Base-by-base conservation (phyloP, 441 rosid genomes). In the Omphalea diandra region DNA sequence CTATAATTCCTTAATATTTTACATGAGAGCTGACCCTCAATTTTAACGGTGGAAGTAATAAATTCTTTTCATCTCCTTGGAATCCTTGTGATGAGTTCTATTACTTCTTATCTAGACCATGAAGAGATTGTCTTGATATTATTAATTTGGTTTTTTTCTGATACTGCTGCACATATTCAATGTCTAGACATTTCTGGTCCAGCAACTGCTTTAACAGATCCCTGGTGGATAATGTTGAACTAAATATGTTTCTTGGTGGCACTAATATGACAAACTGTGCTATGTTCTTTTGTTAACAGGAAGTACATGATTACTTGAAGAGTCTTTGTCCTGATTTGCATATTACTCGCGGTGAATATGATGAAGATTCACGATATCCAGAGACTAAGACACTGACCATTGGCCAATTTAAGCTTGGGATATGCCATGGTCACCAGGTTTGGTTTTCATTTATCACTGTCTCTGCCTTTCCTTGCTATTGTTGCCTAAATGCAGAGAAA, bases 341-440 rank as follows among this genome's bases (percentile, higher is more conserved):
- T 79, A 84, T 88, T 69, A 83, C 88, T 49, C 82, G 84, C 63
- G 97, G 98, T 58, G 97, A 91, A 78, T 94, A 85, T 73, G 98
- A 94, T 32, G 97, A 94, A 74, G 97, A 91, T 47, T 75, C 87
- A 3, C 80, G 84, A n/a, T 91, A 90, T 75, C 97, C 97, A 0
- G 98, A 94, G 86, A 88, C 81, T 40, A 91, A 91, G 73, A 91
- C 88, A 26, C 79, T 94, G 62, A 94, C 96, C 12, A 90, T 94
- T 64, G 98, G 98, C 24, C 98, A 91, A 69, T 94, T 91, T 81
- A 94, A 91, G 87, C 81, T 91, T 56, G 98, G 98, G 52, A 71
- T 94, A 11, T 91, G 97, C 81, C 98, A 94, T n/a, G 98, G 97
- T 59, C 98, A 91, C 77, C 97, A 94, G 97, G 98, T 91, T 76